Conservation (phyloP, 2,329 filamentous ascomycete species). For the Ophiostoma sp. region DNA sequence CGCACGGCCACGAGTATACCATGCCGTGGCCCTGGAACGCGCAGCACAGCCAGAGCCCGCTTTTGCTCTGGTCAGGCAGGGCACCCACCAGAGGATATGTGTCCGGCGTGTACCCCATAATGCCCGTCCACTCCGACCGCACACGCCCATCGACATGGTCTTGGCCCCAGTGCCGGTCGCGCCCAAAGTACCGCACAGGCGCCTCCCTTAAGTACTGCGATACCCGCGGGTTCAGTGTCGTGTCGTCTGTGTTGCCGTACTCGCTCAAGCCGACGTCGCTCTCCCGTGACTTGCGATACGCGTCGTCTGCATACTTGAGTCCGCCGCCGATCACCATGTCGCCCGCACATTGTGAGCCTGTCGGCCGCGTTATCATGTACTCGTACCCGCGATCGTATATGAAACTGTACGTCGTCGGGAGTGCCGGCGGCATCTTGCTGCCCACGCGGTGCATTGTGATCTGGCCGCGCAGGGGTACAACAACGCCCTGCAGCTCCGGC, state of each 20-base stretch:
- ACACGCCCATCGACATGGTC: conserved; percentile 40
- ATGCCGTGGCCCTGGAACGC: conserved; percentile 64
- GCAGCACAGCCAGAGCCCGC: conserved; percentile 49
- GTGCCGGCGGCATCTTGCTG: conserved; percentile 32
- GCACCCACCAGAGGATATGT: conserved; percentile 48
- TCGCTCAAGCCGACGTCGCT: conserved; percentile 38
- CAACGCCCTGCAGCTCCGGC: conserved; percentile 40
- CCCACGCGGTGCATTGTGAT: conserved; percentile 41
- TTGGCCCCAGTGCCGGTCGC: conserved; percentile 39
- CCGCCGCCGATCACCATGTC: conserved; percentile 60
- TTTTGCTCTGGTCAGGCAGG: conserved; percentile 38
- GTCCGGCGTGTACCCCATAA: conserved; percentile 53
- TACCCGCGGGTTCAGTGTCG: conserved; percentile 44
- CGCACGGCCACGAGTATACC: conserved; percentile 57
- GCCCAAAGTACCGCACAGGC: conserved; percentile 48
- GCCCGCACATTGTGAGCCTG: conserved; percentile 40
- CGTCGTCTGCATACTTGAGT: conserved; percentile 30
- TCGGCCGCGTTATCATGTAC: conserved; percentile 57
- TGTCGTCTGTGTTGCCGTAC: conserved; percentile 54
- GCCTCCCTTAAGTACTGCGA: conserved; percentile 42
- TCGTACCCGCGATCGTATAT: conserved; percentile 58
- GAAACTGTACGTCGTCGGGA: conserved; percentile 55
- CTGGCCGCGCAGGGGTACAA: conserved; percentile 48
- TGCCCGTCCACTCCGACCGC: conserved; percentile 45
- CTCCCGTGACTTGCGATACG: conserved; percentile 28